Percentiles rank a stretch among this genome's conserved stretches.
These are phyloP conservation scores for Inga laurina DNA, from an alignment of 306 rosid species.

Conservation along the genomic window DNA sequence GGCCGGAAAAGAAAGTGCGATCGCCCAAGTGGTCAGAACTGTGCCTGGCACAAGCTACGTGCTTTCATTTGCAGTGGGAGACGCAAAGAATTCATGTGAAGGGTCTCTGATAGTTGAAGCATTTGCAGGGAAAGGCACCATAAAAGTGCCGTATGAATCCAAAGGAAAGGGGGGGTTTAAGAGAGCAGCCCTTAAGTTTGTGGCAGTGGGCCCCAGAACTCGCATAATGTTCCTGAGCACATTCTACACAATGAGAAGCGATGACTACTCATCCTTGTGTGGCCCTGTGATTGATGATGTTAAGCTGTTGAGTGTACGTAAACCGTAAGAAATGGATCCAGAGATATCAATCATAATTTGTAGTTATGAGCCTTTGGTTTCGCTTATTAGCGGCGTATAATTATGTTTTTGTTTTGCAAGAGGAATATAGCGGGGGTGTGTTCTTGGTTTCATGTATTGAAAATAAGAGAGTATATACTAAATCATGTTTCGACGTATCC, in stretches of 20 bases:
- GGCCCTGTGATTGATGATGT: constrained; percentile 96
- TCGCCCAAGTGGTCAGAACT: constrained; percentile 85
- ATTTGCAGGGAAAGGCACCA: constrained; percentile 68
- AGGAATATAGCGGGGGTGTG: neutral
- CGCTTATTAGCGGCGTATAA: neutral
- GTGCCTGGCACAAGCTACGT: constrained; percentile 67
- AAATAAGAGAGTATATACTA: too few species aligned
- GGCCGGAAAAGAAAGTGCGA: constrained; percentile 95
- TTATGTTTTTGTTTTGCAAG: neutral
- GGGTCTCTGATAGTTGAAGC: constrained; percentile 94
- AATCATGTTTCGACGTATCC: too few species aligned
- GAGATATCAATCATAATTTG: neutral
- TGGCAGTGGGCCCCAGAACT: constrained; percentile 59
- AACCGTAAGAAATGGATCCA: constrained; percentile 27
- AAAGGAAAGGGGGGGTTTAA: constrained; percentile 91
- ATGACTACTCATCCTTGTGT: constrained; percentile 88
- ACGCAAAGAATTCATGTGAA: constrained; percentile 85
- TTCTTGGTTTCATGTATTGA: too few species aligned
- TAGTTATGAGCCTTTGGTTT: neutral
- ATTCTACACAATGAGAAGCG: constrained; percentile 86
- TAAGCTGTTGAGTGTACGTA: constrained; percentile 66
- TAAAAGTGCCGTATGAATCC: constrained; percentile 87
- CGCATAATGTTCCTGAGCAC: constrained; percentile 84
- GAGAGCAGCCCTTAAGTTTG: constrained; percentile 71
- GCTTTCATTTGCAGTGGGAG: constrained; percentile 80